A percentile compares a stretch with the other conserved stretches of the same genome.
These are phyloP conservation scores for Camellia japonica DNA, from an alignment of 148 eudicot species.

Conservation along the genomic window DNA sequence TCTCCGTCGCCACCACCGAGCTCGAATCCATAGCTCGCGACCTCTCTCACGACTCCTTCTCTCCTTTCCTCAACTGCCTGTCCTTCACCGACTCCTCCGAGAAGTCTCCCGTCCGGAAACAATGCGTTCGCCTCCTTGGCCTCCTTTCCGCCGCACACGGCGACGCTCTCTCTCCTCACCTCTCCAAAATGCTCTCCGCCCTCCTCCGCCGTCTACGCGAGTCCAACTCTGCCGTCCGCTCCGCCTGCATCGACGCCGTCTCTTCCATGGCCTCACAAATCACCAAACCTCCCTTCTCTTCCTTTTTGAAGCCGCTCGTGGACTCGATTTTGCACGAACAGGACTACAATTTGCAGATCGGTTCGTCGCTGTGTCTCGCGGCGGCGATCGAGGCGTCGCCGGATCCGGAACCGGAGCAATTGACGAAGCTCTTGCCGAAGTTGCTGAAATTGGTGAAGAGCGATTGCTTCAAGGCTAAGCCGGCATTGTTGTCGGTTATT, in stretches of 20 bases:
- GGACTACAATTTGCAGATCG: slow-evolving; percentile 66
- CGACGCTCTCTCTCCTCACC: slow-evolving; percentile 45
- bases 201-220: slow-evolving; percentile 75
- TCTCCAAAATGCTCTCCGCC: slow-evolving; percentile 63
- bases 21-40: slow-evolving; percentile 63
- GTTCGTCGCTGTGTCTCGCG: slow-evolving; percentile 69
- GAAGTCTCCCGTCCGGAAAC: slow-evolving; percentile 54
- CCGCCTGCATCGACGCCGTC: slow-evolving; percentile 46
- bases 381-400: slow-evolving; percentile 57
- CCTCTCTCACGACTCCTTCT: slow-evolving; percentile 45
- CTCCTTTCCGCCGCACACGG: slow-evolving; percentile 53
- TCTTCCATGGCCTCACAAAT: slow-evolving; percentile 39
- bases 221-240: slow-evolving; percentile 61
- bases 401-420: slow-evolving; percentile 35
- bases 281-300: slow-evolving; percentile 45
- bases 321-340: slow-evolving; percentile 69
- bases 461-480: slow-evolving; percentile 69
- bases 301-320: slow-evolving; percentile 47
- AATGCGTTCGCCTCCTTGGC: slow-evolving; percentile 57
- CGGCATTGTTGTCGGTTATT: slow-evolving; percentile 44
- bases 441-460: slow-evolving; percentile 56
- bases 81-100: slow-evolving; percentile 78
- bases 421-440: slow-evolving; percentile 32
- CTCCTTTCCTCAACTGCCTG: slow-evolving; percentile 64
- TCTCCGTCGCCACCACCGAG: slow-evolving; percentile 64